These are phyloP conservation scores for Lactarius tabidus DNA, from an alignment of 768 basidiomycete species.

Conservation along the genomic window DNA sequence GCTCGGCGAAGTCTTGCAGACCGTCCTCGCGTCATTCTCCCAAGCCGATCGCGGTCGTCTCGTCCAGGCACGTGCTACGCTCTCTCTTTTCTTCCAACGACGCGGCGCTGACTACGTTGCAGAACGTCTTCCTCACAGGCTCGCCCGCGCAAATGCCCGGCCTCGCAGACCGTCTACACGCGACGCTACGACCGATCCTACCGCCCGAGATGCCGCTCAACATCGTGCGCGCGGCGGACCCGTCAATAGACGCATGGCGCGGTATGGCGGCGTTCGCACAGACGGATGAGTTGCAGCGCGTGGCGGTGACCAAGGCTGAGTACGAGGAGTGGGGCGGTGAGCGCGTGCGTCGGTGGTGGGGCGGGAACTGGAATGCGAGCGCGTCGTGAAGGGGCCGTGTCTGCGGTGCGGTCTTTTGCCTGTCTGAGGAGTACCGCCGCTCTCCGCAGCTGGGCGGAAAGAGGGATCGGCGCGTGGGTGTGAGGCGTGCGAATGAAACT, in stretches of 20 bases:
- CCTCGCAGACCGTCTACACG: slow-evolving; percentile 61
- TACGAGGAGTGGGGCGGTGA: slow-evolving; percentile 92
- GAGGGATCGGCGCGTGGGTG: too few relatives aligned
- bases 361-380: slow-evolving; percentile 76
- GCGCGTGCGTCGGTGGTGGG: slow-evolving; percentile 85
- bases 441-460: too few relatives aligned
- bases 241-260: slow-evolving; percentile 77
- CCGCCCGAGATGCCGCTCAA: slow-evolving; percentile 75
- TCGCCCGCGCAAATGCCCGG: slow-evolving; percentile 72
- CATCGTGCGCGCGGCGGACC: slow-evolving; percentile 61
- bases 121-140: slow-evolving; percentile 93
- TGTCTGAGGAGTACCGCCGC: too few relatives aligned
- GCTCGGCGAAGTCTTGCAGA: slow-evolving; percentile 86
- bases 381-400: slow-evolving; percentile 1
- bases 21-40: slow-evolving; percentile 69
- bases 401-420: not conserved
- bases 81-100: not conserved
- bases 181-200: slow-evolving; percentile 75
- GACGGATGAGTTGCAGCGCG: slow-evolving; percentile 49
- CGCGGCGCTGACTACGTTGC: slow-evolving; percentile 5
- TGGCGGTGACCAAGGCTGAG: slow-evolving; percentile 68
- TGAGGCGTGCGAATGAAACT: too few relatives aligned
- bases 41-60: slow-evolving; percentile 64
- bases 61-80: slow-evolving; percentile 68
- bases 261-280: slow-evolving; percentile 82